Evolutionary conservation across 768 basidiomycete species (phyloP), one percentile per base, ranked within the genome.

Genomic region (Tulasnella sp.): DNA sequence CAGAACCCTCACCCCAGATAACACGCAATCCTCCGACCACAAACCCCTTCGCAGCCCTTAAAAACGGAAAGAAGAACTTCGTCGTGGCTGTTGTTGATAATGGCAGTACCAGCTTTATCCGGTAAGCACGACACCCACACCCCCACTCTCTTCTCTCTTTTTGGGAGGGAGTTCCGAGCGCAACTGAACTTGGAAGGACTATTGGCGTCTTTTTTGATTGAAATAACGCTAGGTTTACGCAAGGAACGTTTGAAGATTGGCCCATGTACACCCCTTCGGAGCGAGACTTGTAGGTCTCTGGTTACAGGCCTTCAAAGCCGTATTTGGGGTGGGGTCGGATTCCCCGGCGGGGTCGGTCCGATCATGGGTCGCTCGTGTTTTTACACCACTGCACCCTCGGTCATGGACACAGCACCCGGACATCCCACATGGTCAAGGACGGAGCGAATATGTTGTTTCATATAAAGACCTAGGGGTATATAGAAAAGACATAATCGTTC

Each of bases 61-160:
- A 96, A 79, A 88, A 89, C 37, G 97, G 97, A 0, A 93, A 91
- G 81, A 93, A 93, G 81, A 90, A 86, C 11, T 85, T 96, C 72
- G 86, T 98, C 40, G 87, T 99, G 69, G 96, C 96, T 1, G 93
- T 88, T 1, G 95, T 96, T 5, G 96, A 97, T 83, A 87, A 89
- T 1, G 94, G 96, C 11, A 94, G 88, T 78, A 91, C 91, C 58
- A 92, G 92, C 79, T 96, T 97, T 85, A 93, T 94, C 83, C 45
- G 54, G 73, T 74, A n/a, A 58, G 73, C 34, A 4, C 15, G 5
- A 25, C 29, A 22, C 38, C 58, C 29, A 29, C 14, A 64, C 31
- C 25, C 58, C 58, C 31, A n/a, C n/a, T n/a, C n/a, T n/a, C n/a
- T n/a, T n/a, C n/a, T 8, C 17, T 42, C 8, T 42, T 25, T 34